Conservation (phyloP, 345 rosid genomes). For the Boechera stricta region DNA sequence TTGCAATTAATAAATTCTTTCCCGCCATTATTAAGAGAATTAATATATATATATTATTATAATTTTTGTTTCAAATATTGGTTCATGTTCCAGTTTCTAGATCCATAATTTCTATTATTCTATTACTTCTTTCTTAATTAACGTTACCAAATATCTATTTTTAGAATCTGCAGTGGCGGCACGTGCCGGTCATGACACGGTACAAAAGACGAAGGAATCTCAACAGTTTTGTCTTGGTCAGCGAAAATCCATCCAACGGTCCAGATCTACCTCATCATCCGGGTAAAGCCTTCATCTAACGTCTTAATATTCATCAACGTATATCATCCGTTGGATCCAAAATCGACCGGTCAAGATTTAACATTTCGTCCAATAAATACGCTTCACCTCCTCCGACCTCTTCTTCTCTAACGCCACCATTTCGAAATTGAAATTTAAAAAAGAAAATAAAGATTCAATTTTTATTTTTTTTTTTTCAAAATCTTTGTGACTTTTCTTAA, state of each 20-base stretch:
- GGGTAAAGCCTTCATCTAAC: slow-evolving; percentile 1
- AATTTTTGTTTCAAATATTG: background rate
- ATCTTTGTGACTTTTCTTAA: background rate
- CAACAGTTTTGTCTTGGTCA: slow-evolving; percentile 27
- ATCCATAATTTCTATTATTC: background rate
- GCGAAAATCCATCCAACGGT: slow-evolving; percentile 64
- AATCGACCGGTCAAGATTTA: slow-evolving; percentile 55
- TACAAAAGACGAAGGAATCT: slow-evolving; percentile 36
- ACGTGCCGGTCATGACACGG: slow-evolving; percentile 62
- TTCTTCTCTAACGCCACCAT: slow-evolving; percentile 1
- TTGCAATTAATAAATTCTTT: too few relatives aligned
- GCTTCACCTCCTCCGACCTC: slow-evolving; percentile 22
- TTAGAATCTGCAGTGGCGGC: slow-evolving; percentile 48
- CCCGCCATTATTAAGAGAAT: too few relatives aligned
- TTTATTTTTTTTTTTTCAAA: background rate
- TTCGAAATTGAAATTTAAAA: background rate
- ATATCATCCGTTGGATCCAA: slow-evolving; percentile 36
- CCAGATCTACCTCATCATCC: slow-evolving; percentile 2
- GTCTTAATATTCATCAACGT: background rate
- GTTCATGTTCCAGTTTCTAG: background rate
- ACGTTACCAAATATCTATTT: slow-evolving; percentile 7
- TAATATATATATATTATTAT: too few relatives aligned
- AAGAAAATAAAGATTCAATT: background rate
- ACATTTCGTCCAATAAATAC: slow-evolving; percentile 48
- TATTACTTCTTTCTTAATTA: background rate